Percentiles rank a stretch among this genome's conserved stretches.
Evolutionary conservation across 345 rosid species (phyloP).

Genomic region (Tarenaya hassleriana): DNA sequence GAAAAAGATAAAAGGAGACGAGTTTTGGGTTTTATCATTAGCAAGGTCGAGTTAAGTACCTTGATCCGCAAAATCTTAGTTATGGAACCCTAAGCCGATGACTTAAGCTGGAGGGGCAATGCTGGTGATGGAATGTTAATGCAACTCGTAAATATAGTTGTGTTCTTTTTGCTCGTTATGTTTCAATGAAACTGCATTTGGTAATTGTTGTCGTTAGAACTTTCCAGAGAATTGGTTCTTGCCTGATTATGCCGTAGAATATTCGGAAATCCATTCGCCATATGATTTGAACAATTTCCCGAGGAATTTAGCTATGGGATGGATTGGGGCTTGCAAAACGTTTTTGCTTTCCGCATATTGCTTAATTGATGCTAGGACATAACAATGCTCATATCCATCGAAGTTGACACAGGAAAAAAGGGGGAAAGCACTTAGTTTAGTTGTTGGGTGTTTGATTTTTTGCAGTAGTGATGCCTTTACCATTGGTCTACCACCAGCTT

Average conservation of each 20-base stretch:
- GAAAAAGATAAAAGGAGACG: not conserved
- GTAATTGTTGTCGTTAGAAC: not conserved
- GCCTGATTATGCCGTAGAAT: no score
- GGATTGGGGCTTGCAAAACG: not conserved
- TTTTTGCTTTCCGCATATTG: not conserved
- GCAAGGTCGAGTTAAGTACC: no score
- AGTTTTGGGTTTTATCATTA: no score
- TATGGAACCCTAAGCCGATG: slow-evolving; percentile 3
- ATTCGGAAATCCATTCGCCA: not conserved
- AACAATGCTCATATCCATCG: not conserved
- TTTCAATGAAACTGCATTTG: not conserved
- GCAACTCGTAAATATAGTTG: not conserved
- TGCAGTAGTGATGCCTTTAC: slow-evolving; percentile 65
- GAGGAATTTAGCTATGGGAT: not conserved
- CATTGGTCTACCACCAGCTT: slow-evolving; percentile 78
- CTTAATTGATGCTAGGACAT: no score
- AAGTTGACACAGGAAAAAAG: not conserved
- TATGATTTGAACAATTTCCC: not conserved
- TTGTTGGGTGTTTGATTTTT: slow-evolving; percentile 13
- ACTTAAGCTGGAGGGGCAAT: not conserved
- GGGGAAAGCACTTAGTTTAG: not conserved
- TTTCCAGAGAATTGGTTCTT: not conserved
- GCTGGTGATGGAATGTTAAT: not conserved
- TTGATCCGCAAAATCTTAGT: not conserved
- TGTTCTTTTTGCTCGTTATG: not conserved